These are phyloP conservation scores for Rhodotorula graminis DNA, from an alignment of 768 basidiomycete species.

Conservation along the genomic window DNA sequence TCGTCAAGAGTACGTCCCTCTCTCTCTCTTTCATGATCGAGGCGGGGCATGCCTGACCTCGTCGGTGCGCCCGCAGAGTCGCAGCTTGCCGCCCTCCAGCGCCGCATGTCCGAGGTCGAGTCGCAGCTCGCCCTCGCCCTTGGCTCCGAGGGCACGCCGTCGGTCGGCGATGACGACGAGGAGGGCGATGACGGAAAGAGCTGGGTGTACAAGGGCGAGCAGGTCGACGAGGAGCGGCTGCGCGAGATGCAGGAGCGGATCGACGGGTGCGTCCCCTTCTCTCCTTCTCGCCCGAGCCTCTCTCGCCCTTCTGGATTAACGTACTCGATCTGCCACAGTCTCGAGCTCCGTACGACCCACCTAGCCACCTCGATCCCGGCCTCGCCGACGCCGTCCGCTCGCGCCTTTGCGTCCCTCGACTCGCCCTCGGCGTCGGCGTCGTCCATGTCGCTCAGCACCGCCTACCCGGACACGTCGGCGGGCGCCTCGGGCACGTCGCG, in stretches of 20 bases:
- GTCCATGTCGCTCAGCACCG: neutral
- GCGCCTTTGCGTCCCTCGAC: neutral
- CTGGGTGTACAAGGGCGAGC: neutral
- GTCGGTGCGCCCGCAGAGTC: neutral
- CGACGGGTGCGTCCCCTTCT: neutral
- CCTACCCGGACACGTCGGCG: neutral
- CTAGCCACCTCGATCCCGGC: neutral
- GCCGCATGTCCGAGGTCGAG: constrained; percentile 29
- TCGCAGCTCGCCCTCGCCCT: constrained; percentile 5
- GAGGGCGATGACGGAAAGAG: neutral
- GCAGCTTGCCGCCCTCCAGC: constrained; percentile 31
- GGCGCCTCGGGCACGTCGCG: neutral
- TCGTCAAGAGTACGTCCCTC: constrained; percentile 29
- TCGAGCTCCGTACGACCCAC: neutral
- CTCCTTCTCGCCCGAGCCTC: no score
- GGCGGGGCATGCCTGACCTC: neutral
- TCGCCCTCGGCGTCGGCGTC: neutral
- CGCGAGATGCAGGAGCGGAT: neutral
- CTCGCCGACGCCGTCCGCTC: neutral
- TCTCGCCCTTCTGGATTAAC: no score
- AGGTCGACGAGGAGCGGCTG: neutral
- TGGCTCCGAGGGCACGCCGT: neutral
- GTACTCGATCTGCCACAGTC: no score
- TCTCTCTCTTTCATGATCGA: neutral
- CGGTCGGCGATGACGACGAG: neutral